phyloP scores from a whole-genome alignment of 345 rosid genomes.

The Citrus trifoliata region DNA sequence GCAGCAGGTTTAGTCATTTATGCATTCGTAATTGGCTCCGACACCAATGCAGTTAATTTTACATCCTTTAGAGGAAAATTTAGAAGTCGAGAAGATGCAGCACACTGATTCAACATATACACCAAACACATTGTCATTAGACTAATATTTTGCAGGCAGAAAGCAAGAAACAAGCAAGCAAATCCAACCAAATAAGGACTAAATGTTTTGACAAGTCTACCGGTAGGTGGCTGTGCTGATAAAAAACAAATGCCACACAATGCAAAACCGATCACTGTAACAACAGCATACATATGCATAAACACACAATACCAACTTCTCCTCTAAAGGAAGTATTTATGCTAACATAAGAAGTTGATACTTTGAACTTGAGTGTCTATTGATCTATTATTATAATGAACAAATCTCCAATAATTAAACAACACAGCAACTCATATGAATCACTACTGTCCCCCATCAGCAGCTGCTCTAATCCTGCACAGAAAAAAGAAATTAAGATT shows the following conservation, averaged over 20 bases:
- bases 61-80: background rate
- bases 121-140: background rate
- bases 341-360: background rate
- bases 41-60: too few relatives aligned
- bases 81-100: background rate
- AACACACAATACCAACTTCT: background rate
- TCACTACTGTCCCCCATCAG: background rate
- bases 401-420: background rate
- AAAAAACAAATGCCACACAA: background rate
- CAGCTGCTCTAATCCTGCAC: conserved; percentile 8
- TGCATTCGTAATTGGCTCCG: too few relatives aligned
- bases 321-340: background rate
- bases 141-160: background rate
- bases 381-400: conserved; percentile 12
- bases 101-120: background rate
- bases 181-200: background rate
- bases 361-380: background rate
- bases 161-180: background rate
- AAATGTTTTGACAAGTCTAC: background rate
- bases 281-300: conserved; percentile 1
- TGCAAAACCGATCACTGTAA: background rate
- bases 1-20: background rate
- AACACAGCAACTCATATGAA: background rate
- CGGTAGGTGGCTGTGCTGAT: background rate
- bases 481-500: background rate